Percentiles rank a stretch among this genome's conserved stretches.
These are phyloP conservation scores for Sphagnurus paluster DNA, from an alignment of 1,284 basidiomycete genomes.

Conservation along the genomic window DNA sequence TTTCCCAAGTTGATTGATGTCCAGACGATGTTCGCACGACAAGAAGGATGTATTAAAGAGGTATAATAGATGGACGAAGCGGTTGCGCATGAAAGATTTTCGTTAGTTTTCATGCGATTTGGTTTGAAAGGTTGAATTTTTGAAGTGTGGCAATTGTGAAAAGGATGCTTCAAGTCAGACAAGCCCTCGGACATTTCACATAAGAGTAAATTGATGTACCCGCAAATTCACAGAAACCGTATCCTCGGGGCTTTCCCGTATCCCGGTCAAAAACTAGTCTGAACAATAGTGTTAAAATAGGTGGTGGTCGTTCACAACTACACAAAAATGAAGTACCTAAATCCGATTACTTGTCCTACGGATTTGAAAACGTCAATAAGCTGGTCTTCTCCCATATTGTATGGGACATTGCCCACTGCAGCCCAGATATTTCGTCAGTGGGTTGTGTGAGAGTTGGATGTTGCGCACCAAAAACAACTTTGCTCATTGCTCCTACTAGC, in stretches of 20 bases:
- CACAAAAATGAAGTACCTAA: conserved; percentile 52
- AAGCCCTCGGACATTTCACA: conserved; percentile 26
- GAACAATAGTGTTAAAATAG: conserved; percentile 14
- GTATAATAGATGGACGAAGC: conserved; percentile 5
- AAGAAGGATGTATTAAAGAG: conserved; percentile 12
- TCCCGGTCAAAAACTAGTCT: conserved; percentile 96
- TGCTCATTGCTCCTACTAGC: conserved; percentile 33
- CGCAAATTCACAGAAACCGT: conserved; percentile 96
- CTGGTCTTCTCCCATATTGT: conserved; percentile 85
- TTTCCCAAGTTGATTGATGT: conserved; percentile 9
- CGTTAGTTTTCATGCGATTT: neutral
- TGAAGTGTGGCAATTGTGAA: conserved; percentile 16
- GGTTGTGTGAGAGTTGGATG: neutral
- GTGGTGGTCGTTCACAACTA: conserved; percentile 7
- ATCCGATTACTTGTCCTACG: conserved; percentile 85
- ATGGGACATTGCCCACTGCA: conserved; percentile 82
- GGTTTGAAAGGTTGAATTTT: conserved; percentile 7
- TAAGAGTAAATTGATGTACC: conserved; percentile 60
- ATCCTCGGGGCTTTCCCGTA: conserved; percentile 95
- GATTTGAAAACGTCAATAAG: conserved; percentile 84
- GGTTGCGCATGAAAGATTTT: neutral
- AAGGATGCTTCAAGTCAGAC: conserved; percentile 40
- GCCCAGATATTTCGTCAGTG: neutral
- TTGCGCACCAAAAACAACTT: conserved; percentile 35
- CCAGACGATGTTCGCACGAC: conserved; percentile 7